phyloP scores from a whole-genome alignment of 2,329 filamentous ascomycete genomes.

The Alternaria infectoria region DNA sequence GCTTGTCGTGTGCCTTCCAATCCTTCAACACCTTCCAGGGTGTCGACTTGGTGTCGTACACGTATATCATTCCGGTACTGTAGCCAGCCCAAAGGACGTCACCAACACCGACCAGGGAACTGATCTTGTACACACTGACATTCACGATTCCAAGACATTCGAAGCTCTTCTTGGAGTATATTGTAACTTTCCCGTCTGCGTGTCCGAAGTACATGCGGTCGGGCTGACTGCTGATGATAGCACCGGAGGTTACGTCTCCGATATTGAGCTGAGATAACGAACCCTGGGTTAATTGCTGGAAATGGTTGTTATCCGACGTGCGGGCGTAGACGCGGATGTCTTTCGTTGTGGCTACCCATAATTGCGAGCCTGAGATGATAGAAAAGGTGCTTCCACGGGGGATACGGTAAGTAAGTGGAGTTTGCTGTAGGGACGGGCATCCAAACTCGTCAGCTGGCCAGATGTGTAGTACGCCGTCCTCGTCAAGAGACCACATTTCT shows the following conservation, averaged over 20 bases:
- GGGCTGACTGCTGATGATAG: slow-evolving; percentile 74
- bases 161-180: slow-evolving; percentile 83
- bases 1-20: slow-evolving; percentile 88
- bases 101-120: slow-evolving; percentile 80
- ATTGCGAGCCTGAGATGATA: slow-evolving; percentile 79
- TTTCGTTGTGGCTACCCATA: slow-evolving; percentile 90
- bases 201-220: slow-evolving; percentile 90
- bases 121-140: slow-evolving; percentile 95
- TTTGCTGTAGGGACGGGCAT: slow-evolving; percentile 74
- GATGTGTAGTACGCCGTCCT: slow-evolving; percentile 82
- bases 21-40: slow-evolving; percentile 94
- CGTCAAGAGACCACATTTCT: slow-evolving; percentile 93
- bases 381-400: slow-evolving; percentile 86
- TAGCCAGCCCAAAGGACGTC: slow-evolving; percentile 90
- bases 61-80: slow-evolving; percentile 90
- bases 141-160: slow-evolving; percentile 80
- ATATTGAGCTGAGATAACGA: slow-evolving; percentile 74
- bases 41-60: slow-evolving; percentile 82
- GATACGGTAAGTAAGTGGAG: slow-evolving; percentile 78
- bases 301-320: slow-evolving; percentile 67
- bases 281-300: slow-evolving; percentile 76
- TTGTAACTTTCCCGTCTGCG: slow-evolving; percentile 88
- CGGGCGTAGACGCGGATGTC: slow-evolving; percentile 86
- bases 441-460: slow-evolving; percentile 84
- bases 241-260: slow-evolving; percentile 86